Base-by-base conservation (phyloP, 192 early-diverging fungal species). In the Entophlyctis helioformis region DNA sequence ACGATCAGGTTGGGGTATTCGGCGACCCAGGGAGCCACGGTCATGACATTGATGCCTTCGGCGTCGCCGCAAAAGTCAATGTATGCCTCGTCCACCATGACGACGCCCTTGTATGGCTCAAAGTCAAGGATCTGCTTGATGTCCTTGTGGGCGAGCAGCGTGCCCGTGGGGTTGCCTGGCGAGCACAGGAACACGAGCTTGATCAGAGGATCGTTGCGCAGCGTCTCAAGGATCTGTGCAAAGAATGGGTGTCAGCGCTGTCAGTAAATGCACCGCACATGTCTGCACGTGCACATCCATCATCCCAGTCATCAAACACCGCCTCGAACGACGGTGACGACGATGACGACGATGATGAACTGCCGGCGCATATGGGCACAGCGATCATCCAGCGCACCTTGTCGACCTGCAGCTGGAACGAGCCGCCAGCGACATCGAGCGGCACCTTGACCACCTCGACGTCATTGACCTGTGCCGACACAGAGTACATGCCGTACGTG, bases 401-500 rank as follows among this genome's bases (percentile, higher is more conserved):
- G 8, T 76, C 65, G 9, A 71, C 63, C 28, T 74, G 43, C 50
- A 89, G 60, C 49, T 86, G 80, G 56, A 82, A 91, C 31, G 48
- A 39, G 1, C 73, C 85, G 25, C 60, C 69, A 15, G 80, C 81
- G 4, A 91, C 81, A 43, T 81, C 60, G 49, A 99, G 62, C 24
- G 78, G 81, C 23, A 89, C 87, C 56, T 87, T 89, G 38, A 89
- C 81, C 33, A 96, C 76, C 34, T 59, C 71, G 0, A 96, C 86
- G 71, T 98, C 96, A 60, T 99, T 99, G 57, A 92, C 81, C 50
- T 87, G 78, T 24, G 92, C 91, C 35, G 73, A 81, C 15, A 94
- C 89, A 18, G 74, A 71, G 69, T 99, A 99, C 96, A 99, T 99
- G 40, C 96, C 96, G 61, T 99, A 99, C 21, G 94, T 96, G 2